Percentiles rank a stretch among this genome's conserved stretches.
Evolutionary conservation across 2,329 filamentous ascomycete genomes (phyloP).

Genomic region (Cadophora sp.): DNA sequence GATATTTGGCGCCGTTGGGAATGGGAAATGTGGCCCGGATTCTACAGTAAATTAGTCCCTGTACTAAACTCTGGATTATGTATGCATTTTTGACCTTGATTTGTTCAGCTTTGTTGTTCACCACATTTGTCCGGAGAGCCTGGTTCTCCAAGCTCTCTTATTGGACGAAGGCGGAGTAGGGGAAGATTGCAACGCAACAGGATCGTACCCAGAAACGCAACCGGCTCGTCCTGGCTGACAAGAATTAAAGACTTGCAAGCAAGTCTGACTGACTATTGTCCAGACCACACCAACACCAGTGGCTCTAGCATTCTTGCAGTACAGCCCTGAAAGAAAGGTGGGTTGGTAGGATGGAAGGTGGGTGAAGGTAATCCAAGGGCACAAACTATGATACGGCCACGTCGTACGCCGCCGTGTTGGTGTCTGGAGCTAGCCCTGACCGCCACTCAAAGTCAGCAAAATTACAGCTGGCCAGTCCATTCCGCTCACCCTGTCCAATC

Average conservation of each 20-base stretch:
- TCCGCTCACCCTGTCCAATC: background rate
- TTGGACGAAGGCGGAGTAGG: background rate
- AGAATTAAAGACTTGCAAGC: background rate
- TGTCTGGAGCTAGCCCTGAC: constrained; percentile 14
- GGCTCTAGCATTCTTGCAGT: background rate
- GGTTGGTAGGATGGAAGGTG: background rate
- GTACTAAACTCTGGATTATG: background rate
- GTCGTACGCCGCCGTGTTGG: background rate
- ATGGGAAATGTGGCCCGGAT: constrained; percentile 14
- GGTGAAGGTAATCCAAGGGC: background rate
- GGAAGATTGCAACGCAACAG: background rate
- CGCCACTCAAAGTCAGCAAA: constrained; percentile 12
- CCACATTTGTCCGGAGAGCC: background rate
- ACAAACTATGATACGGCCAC: constrained; percentile 16
- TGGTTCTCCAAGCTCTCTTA: background rate
- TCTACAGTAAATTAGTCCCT: background rate
- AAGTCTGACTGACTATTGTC: background rate
- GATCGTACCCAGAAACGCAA: constrained; percentile 1
- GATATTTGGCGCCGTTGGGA: constrained; percentile 14
- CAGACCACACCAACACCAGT: background rate
- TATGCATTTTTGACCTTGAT: background rate
- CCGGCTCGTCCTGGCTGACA: constrained; percentile 2
- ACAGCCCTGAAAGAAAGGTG: constrained; percentile 6
- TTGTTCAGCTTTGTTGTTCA: constrained; percentile 3
- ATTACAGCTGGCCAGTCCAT: background rate